Evolutionary conservation across 2,329 filamentous ascomycete species (phyloP), one percentile per base, ranked within the genome.

Genomic region (Xylariaceae sp.): DNA sequence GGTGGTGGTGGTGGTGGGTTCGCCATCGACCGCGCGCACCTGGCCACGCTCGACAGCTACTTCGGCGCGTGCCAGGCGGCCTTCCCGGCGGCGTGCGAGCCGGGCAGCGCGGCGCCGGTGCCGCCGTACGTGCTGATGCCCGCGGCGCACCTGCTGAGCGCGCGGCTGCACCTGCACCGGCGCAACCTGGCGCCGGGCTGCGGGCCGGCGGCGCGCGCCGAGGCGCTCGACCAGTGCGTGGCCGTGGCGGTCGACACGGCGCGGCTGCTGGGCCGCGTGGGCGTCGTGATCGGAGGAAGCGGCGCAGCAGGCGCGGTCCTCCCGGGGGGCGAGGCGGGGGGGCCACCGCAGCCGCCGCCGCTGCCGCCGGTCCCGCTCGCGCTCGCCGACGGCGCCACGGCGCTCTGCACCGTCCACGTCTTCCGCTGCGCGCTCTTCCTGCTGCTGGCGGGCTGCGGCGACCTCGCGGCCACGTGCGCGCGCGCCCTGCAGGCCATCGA

Each of bases 341-440:
- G n/a, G n/a, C n/a, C n/a, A n/a, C n/a, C n/a, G n/a, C n/a, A n/a
- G n/a, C n/a, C n/a, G n/a, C n/a, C n/a, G n/a, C n/a, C n/a, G n/a
- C n/a, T n/a, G n/a, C n/a, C n/a, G n/a, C n/a, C n/a, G n/a, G n/a
- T n/a, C n/a, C n/a, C n/a, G n/a, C n/a, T n/a, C n/a, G 67, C 73
- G 8, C 65, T 88, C 1, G 71, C 75, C 4, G 74, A 78, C 21
- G 75, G 79, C 9, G 78, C 86, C 3, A 86, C 82, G 2, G 77
- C 82, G 4, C 75, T 90, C 46, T 68, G 93, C 7, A 83, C 86
- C 36, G 78, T 77, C 11, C 92, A 96, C 55, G 70, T 94, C 28
- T 95, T 93, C 76, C 82, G 90, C 15, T 93, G 83, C 51, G 72
- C 83, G 2, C 69, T 96, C 1, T 78, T 95, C 36, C 67, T 95